These are phyloP conservation scores for Trichoderma reesei DNA, from an alignment of 495 filamentous ascomycete species.

Conservation along the genomic window DNA sequence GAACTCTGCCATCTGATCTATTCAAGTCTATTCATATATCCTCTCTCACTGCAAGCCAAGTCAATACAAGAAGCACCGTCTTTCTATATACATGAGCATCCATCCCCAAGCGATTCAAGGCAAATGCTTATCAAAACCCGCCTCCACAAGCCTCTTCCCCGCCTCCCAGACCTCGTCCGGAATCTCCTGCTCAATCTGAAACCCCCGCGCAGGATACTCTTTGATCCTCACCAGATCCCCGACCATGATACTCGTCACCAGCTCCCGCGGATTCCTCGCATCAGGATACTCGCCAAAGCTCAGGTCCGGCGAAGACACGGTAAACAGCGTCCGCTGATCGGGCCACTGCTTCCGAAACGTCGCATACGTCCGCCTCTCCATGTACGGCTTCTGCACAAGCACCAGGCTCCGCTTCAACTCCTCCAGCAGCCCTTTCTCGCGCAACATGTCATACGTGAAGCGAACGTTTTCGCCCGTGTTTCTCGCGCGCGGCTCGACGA, in stretches of 20 bases:
- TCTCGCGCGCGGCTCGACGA: constrained; percentile 25
- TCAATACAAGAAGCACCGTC: too few relatives aligned
- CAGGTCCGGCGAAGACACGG: constrained; percentile 26
- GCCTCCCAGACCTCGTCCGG: constrained; percentile 28
- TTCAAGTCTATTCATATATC: neutral
- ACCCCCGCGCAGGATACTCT: constrained; percentile 28
- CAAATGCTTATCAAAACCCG: constrained; percentile 24
- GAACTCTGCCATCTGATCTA: neutral
- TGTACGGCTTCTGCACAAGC: constrained; percentile 33
- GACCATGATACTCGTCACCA: constrained; percentile 29
- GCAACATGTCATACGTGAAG: constrained; percentile 25
- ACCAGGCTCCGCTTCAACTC: constrained; percentile 14
- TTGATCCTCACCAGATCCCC: constrained; percentile 29
- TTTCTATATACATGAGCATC: neutral
- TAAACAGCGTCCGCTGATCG: constrained; percentile 15
- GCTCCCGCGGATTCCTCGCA: constrained; percentile 23
- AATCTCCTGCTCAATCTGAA: constrained; percentile 28
- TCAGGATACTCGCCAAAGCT: constrained; percentile 26
- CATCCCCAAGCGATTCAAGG: constrained; percentile 14
- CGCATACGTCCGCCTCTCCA: constrained; percentile 31
- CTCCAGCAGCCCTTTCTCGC: constrained; percentile 15
- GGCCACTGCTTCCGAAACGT: constrained; percentile 34
- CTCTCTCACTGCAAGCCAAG: neutral
- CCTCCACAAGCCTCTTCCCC: constrained; percentile 23
- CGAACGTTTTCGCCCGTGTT: constrained; percentile 35